phyloP scores from a whole-genome alignment of 169 alveolate genomes.

The Plasmodium adleri region DNA sequence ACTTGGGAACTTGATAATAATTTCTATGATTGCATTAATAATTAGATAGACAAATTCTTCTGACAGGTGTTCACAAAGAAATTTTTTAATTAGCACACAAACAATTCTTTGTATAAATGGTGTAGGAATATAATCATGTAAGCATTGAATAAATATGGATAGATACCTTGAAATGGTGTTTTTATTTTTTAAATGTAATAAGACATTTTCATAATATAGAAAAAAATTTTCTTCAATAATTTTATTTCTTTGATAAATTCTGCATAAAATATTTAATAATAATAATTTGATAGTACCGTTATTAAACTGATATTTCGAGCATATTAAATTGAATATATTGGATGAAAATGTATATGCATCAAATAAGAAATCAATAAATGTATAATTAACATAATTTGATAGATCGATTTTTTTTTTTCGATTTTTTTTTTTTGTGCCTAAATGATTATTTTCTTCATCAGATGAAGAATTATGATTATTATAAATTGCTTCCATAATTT shows the following conservation, averaged over 20 bases:
- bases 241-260: conserved; percentile 46
- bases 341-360: conserved; percentile 33
- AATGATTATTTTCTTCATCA: neutral
- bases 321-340: conserved; percentile 34
- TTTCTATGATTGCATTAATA: conserved; percentile 43
- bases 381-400: conserved; percentile 9
- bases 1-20: conserved; percentile 10
- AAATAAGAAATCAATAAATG: conserved; percentile 32
- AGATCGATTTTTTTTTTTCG: neutral
- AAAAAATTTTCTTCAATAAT: conserved; percentile 56
- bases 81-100: conserved; percentile 10
- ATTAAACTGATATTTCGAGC: conserved; percentile 20
- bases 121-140: conserved; percentile 31
- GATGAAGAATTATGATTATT: conserved; percentile 6
- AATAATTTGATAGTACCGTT: conserved; percentile 29
- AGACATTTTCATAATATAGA: conserved; percentile 17
- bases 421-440: neutral
- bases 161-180: conserved; percentile 17
- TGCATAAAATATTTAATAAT: conserved; percentile 23
- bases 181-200: conserved; percentile 15
- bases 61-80: conserved; percentile 19
- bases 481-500: conserved; percentile 25
- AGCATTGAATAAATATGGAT: conserved; percentile 34
- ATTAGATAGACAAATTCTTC: conserved; percentile 47
- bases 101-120: conserved; percentile 25